Evolutionary conservation across 805 yeast species (phyloP).

Genomic region (Wickerhamiella cacticola): DNA sequence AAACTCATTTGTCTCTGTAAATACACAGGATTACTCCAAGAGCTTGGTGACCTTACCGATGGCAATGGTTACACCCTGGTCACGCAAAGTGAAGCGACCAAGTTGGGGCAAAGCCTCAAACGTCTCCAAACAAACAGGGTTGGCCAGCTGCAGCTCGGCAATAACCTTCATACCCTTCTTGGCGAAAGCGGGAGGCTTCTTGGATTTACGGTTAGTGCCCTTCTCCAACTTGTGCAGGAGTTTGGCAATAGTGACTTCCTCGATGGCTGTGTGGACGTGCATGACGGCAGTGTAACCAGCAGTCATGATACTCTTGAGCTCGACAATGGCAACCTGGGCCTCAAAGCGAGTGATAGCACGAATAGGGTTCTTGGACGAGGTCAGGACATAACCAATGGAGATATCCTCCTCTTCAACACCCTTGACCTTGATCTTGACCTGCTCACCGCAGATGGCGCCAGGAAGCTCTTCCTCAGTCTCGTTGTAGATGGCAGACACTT

Average conservation of each 20-base stretch:
- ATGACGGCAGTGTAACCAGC: slow-evolving; percentile 96
- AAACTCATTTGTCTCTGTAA: not conserved
- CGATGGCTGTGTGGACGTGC: slow-evolving; percentile 98
- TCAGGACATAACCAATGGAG: slow-evolving; percentile 79
- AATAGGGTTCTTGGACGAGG: slow-evolving; percentile 78
- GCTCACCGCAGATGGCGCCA: slow-evolving; percentile 90
- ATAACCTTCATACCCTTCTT: slow-evolving; percentile 98
- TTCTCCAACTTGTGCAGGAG: slow-evolving; percentile 87
- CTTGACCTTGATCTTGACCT: slow-evolving; percentile 81
- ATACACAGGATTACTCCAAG: slow-evolving; percentile 28
- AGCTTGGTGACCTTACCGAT: slow-evolving; percentile 94
- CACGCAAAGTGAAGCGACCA: slow-evolving; percentile 97
- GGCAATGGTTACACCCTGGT: slow-evolving; percentile 96
- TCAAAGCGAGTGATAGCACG: slow-evolving; percentile 82
- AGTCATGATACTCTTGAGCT: slow-evolving; percentile 84
- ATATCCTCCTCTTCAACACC: slow-evolving; percentile 97
- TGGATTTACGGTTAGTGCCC: slow-evolving; percentile 92
- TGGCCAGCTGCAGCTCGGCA: slow-evolving; percentile 74
- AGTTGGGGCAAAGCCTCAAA: slow-evolving; percentile 87
- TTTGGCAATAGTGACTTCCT: slow-evolving; percentile 74
- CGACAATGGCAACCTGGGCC: slow-evolving; percentile 95
- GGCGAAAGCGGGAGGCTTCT: slow-evolving; percentile 96
- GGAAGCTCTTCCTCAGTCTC: slow-evolving; percentile 94
- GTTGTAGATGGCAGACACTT: slow-evolving; percentile 75
- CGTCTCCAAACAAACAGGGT: slow-evolving; percentile 88